phyloP scores from a whole-genome alignment of 371 early-diverging fungal species.

The Rhizopus sp. region DNA sequence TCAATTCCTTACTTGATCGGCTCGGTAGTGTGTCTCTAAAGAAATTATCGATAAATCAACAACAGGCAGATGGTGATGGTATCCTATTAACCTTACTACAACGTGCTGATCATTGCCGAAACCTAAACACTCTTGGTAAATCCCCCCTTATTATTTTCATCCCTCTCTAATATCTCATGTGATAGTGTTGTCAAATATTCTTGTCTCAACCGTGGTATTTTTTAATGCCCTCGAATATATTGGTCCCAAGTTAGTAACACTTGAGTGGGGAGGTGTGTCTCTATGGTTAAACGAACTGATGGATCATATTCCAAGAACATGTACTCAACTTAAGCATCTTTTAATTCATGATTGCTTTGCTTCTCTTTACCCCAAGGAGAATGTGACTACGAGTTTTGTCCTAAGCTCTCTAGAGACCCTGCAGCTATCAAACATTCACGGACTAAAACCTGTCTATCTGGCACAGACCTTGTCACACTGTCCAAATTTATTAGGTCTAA shows the following conservation, averaged over 20 bases:
- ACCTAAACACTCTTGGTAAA: slow-evolving; percentile 28
- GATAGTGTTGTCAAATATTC: slow-evolving; percentile 23
- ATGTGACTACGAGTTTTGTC: neutral
- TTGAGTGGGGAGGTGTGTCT: slow-evolving; percentile 29
- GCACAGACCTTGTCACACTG: slow-evolving; percentile 18
- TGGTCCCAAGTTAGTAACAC: slow-evolving; percentile 15
- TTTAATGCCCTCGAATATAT: slow-evolving; percentile 15
- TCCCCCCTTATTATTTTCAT: neutral
- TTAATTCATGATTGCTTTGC: slow-evolving; percentile 28
- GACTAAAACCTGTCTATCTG: slow-evolving; percentile 18
- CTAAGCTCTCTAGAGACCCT: slow-evolving; percentile 9
- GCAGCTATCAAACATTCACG: slow-evolving; percentile 24
- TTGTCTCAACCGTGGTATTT: slow-evolving; percentile 23
- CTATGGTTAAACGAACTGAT: slow-evolving; percentile 30
- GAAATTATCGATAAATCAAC: slow-evolving; percentile 14
- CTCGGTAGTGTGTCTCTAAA: slow-evolving; percentile 20
- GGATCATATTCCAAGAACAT: slow-evolving; percentile 18
- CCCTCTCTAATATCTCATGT: neutral
- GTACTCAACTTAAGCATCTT: slow-evolving; percentile 21
- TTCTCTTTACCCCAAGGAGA: slow-evolving; percentile 9
- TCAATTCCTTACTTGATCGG: slow-evolving; percentile 22
- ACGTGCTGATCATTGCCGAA: slow-evolving; percentile 5
- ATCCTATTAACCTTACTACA: slow-evolving; percentile 15
- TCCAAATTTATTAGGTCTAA: slow-evolving; percentile 13
- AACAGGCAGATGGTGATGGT: slow-evolving; percentile 23